A percentile compares a stretch with the other conserved stretches of the same genome.
These are phyloP conservation scores for Wickerhamomyces sp. DNA, from an alignment of 1,139 yeast species.

Conservation along the genomic window DNA sequence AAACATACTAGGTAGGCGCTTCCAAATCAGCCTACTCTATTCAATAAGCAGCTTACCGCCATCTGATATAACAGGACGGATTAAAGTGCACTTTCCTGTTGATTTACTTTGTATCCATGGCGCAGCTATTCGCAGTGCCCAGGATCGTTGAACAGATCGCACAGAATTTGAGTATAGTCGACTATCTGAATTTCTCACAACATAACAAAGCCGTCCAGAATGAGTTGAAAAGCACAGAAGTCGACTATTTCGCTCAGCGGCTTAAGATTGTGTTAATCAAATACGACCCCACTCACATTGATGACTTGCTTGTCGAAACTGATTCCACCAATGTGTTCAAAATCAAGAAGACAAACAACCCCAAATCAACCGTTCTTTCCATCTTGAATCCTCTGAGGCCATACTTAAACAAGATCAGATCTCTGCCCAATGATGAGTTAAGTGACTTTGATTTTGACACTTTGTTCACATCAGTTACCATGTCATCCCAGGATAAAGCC, in stretches of 20 bases:
- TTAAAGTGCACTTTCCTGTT: too few species aligned
- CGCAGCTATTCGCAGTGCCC: slow-evolving; percentile 5
- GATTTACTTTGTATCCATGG: too few species aligned
- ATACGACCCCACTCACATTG: slow-evolving; percentile 8
- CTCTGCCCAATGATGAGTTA: neutral
- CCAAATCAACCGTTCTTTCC: slow-evolving; percentile 12
- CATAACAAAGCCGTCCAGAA: slow-evolving; percentile 5
- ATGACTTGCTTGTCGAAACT: slow-evolving; percentile 13
- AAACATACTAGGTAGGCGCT: too few species aligned
- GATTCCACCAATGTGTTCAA: slow-evolving; percentile 12
- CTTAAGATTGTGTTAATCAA: slow-evolving; percentile 9
- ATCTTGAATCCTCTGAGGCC: slow-evolving; percentile 8
- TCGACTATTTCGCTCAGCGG: slow-evolving; percentile 11
- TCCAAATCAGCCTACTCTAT: too few species aligned
- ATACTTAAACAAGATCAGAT: slow-evolving; percentile 7
- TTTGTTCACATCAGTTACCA: slow-evolving; percentile 10
- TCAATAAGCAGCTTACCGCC: too few species aligned
- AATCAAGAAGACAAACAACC: slow-evolving; percentile 13
- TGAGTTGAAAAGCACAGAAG: slow-evolving; percentile 6
- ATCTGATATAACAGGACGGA: too few species aligned
- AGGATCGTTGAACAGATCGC: slow-evolving; percentile 11
- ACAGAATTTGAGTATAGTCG: slow-evolving; percentile 9
- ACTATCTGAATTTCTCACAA: slow-evolving; percentile 8
- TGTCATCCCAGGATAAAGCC: slow-evolving; percentile 21
- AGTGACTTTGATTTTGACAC: slow-evolving; percentile 10